These are phyloP conservation scores for Xylaria acuta DNA, from an alignment of 495 filamentous ascomycete species.

Conservation along the genomic window DNA sequence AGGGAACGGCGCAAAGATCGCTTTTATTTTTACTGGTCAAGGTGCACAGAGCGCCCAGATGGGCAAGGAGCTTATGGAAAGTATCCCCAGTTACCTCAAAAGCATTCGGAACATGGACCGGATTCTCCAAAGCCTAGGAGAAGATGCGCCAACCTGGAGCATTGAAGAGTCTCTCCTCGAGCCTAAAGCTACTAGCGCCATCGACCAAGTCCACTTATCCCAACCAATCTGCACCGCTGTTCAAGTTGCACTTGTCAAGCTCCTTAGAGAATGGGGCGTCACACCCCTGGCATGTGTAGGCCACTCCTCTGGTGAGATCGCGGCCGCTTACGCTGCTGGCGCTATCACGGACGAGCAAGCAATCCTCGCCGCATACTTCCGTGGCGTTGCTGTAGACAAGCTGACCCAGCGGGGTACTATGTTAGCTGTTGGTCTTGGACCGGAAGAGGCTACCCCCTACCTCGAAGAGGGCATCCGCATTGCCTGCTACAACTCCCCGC, in stretches of 20 bases:
- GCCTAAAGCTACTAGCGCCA: constrained; percentile 28
- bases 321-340: constrained; percentile 43
- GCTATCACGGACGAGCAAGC: constrained; percentile 27
- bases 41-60: constrained; percentile 18
- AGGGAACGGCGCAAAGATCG: not conserved
- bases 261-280: constrained; percentile 54
- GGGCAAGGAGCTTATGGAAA: constrained; percentile 20
- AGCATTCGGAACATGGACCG: constrained; percentile 44
- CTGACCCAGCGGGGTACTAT: constrained; percentile 40
- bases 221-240: constrained; percentile 50
- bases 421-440: constrained; percentile 42
- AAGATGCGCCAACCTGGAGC: constrained; percentile 26
- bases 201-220: constrained; percentile 37
- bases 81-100: constrained; percentile 19
- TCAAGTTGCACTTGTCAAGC: constrained; percentile 54
- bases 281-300: constrained; percentile 41
- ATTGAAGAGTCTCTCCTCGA: constrained; percentile 32
- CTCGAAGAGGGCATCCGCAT: constrained; percentile 37
- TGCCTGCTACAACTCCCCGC: constrained; percentile 49
- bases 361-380: constrained; percentile 39
- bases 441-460: constrained; percentile 39
- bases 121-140: constrained; percentile 7
- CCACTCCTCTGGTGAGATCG: constrained; percentile 48
- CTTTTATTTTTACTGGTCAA: constrained; percentile 24
- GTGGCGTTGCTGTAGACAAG: constrained; percentile 34